Percentiles rank a stretch among this genome's conserved stretches.
These are phyloP conservation scores for Cytospora mali DNA, from an alignment of 2,329 filamentous ascomycete species.

Conservation along the genomic window DNA sequence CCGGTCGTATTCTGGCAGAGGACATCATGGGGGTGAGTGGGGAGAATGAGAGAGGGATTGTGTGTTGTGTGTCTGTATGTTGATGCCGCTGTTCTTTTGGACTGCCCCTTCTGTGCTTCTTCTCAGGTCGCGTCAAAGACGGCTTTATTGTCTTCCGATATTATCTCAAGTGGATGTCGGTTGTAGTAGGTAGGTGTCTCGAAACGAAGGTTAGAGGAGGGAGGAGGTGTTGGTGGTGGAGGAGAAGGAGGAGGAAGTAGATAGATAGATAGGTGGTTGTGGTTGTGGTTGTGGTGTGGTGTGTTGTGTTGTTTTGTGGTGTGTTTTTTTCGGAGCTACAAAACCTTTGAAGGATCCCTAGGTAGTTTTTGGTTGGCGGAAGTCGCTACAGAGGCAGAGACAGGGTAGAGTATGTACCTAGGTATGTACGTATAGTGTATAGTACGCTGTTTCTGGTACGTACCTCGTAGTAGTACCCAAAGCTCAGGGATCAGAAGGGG, in stretches of 20 bases:
- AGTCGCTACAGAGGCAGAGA: too few species aligned
- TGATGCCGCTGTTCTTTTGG: neutral
- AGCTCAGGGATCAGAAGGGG: neutral
- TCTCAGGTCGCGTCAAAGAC: neutral
- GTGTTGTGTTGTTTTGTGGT: neutral
- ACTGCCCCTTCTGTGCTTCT: neutral
- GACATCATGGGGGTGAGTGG: slow-evolving; percentile 11
- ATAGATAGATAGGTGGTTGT: neutral
- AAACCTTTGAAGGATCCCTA: neutral
- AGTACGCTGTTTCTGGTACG: too few species aligned
- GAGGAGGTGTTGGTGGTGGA: neutral
- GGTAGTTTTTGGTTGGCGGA: neutral
- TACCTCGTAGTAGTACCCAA: too few species aligned
- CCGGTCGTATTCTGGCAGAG: slow-evolving; percentile 16
- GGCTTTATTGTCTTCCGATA: neutral
- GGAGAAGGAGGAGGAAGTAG: neutral
- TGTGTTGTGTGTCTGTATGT: neutral
- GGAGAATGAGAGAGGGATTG: neutral
- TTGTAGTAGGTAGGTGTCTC: neutral
- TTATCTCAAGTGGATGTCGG: neutral
- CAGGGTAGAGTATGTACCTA: too few species aligned
- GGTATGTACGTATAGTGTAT: neutral
- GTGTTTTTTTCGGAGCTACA: neutral
- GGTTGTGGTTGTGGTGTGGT: neutral
- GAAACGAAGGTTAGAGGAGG: neutral